Base-by-base conservation (phyloP, 2,329 filamentous ascomycete species). In the Cryoendolithus antarcticus region DNA sequence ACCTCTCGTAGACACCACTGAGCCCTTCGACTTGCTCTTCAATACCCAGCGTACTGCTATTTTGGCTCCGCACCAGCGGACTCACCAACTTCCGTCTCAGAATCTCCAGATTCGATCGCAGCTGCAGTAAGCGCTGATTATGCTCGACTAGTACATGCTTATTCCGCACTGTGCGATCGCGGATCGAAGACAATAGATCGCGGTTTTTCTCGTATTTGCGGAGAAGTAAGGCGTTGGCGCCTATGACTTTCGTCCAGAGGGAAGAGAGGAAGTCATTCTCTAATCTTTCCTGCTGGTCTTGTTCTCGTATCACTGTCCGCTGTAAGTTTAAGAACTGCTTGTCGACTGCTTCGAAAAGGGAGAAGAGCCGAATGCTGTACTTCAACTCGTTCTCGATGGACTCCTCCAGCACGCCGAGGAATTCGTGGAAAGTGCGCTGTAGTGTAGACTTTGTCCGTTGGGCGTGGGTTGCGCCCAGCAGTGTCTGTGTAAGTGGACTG, bases 131-230 rank as follows among this genome's bases (percentile, higher is more conserved):
- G 45, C 83, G 81, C 44, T 82, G 77, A 52, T 93, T 91, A 61
- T 95, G 88, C 52, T 86, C 82, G 47, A 91, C 77, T 6, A 96
- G 72, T 29, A 93, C 72, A 46, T 78, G 76, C 63, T 95, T 95
- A 65, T 95, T 93, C 44, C 77, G 75, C 15, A 94, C 77, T 1
- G 88, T 94, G 52, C 82, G 82, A 42, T 81, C 75, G 46, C 86
- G 78, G 41, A 96, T 81, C 48, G 80, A 81, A 36, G 72, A 74
- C 15, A 96, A 74, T 1, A 95, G 70, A 36, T 77, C 71, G 45
- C 81, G 80, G 67, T 96, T 96, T 63, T 83, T 85, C 59, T 94
- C 86, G 61, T 86, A 95, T 60, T 95, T 95, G 56, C 77, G 75
- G n/a, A 94, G 70, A 48, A 80, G 73, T 33, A 70, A 71, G 6